Conservation (phyloP, 345 rosid species). For the Diplotaxis tenuifolia region DNA sequence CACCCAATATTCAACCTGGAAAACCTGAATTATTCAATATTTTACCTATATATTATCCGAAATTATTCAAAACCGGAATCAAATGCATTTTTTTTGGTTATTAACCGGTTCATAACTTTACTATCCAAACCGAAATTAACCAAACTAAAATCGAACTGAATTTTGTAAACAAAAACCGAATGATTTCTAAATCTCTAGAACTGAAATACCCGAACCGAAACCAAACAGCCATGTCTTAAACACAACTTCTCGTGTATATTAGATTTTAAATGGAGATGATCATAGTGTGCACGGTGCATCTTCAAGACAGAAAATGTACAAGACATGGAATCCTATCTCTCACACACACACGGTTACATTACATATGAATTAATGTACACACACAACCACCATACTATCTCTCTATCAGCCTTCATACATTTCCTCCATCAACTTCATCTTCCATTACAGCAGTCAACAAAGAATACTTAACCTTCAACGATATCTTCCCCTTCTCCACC, state of each 20-base stretch:
- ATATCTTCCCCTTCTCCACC: slow-evolving; percentile 88
- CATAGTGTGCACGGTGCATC: background rate
- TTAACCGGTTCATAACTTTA: no score
- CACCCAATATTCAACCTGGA: no score
- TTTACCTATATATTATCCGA: no score
- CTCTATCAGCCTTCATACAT: slow-evolving; percentile 11
- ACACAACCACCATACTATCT: background rate
- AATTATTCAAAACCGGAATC: no score
- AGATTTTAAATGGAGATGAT: background rate
- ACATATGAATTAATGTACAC: slow-evolving; percentile 26
- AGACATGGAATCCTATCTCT: slow-evolving; percentile 2
- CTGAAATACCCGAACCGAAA: no score
- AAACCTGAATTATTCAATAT: no score
- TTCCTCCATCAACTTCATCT: slow-evolving; percentile 46
- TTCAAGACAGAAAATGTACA: slow-evolving; percentile 18
- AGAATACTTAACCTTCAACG: slow-evolving; percentile 86
- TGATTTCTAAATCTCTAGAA: no score
- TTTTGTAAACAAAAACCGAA: no score
- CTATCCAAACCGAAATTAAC: no score
- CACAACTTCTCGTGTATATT: background rate
- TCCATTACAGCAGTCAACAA: slow-evolving; percentile 58
- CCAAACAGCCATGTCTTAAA: no score
- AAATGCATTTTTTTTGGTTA: no score
- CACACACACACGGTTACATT: slow-evolving; percentile 21
- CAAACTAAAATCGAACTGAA: no score